Evolutionary conservation across 192 early-diverging fungal genomes (phyloP).

Genomic region (Gamsiella multidivaricata): DNA sequence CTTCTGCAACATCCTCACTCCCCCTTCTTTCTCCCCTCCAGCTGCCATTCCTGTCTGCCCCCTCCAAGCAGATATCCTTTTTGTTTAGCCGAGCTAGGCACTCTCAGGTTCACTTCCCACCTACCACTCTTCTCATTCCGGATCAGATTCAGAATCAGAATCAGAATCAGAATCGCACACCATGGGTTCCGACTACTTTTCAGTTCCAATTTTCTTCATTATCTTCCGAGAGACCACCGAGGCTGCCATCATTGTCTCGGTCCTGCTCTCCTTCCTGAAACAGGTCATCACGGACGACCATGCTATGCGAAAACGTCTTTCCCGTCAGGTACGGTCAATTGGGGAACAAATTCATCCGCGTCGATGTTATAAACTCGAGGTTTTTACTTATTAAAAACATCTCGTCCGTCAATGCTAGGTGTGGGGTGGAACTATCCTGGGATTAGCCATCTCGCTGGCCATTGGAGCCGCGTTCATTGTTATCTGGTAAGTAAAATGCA

Average conservation of each 20-base stretch:
- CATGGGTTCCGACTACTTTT: constrained; percentile 26
- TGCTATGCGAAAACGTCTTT: constrained; percentile 17
- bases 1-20: too few relatives aligned
- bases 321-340: constrained; percentile 25
- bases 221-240: constrained; percentile 86
- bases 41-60: too few relatives aligned
- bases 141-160: not conserved
- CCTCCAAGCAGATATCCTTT: too few relatives aligned
- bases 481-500: constrained; percentile 74
- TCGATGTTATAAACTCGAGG: too few relatives aligned
- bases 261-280: constrained; percentile 75
- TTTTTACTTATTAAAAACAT: too few relatives aligned
- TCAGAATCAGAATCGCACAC: not conserved
- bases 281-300: constrained; percentile 35
- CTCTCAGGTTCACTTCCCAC: too few relatives aligned
- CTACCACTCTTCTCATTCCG: too few relatives aligned
- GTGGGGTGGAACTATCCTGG: constrained; percentile 77
- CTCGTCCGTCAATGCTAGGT: constrained; percentile 62
- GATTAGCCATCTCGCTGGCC: constrained; percentile 70
- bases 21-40: too few relatives aligned
- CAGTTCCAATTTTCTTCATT: constrained; percentile 77
- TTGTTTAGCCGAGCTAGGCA: too few relatives aligned
- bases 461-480: constrained; percentile 84
- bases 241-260: constrained; percentile 86
- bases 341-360: not conserved